Percentiles rank a stretch among this genome's conserved stretches.
phyloP scores from a whole-genome alignment of 345 rosid species.

The Barbarea vulgaris region DNA sequence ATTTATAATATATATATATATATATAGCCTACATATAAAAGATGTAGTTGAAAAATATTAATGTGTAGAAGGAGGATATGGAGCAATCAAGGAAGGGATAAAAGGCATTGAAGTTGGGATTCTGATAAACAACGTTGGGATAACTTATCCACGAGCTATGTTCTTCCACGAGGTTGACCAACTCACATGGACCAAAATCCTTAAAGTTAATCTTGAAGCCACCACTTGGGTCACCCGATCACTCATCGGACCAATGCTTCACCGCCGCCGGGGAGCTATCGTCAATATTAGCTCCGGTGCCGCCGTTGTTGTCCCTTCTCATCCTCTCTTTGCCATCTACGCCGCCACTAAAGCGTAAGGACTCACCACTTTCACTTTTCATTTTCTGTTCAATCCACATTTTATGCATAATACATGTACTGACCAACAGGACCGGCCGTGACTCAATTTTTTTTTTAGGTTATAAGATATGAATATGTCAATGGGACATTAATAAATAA shows the following conservation, averaged over 20 bases:
- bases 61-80: slow-evolving; percentile 33
- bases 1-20: no score
- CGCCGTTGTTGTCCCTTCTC: slow-evolving; percentile 80
- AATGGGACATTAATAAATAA: neutral
- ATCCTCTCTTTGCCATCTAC: slow-evolving; percentile 86
- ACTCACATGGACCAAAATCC: slow-evolving; percentile 59
- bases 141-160: slow-evolving; percentile 73
- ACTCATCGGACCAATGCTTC: slow-evolving; percentile 66
- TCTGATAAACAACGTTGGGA: slow-evolving; percentile 81
- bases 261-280: slow-evolving; percentile 72
- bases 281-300: slow-evolving; percentile 89
- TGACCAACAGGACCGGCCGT: neutral
- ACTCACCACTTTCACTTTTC: neutral
- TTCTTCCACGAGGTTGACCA: slow-evolving; percentile 85
- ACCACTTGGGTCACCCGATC: slow-evolving; percentile 60
- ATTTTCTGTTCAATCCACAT: neutral
- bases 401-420: neutral
- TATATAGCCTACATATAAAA: neutral
- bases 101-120: slow-evolving; percentile 68
- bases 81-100: slow-evolving; percentile 52
- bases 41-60: neutral
- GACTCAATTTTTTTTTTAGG: neutral
- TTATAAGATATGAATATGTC: neutral
- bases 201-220: slow-evolving; percentile 69
- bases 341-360: slow-evolving; percentile 97